These are phyloP conservation scores for Sclerotiophoma versabilis DNA, from an alignment of 2,329 filamentous ascomycete genomes.

Conservation along the genomic window DNA sequence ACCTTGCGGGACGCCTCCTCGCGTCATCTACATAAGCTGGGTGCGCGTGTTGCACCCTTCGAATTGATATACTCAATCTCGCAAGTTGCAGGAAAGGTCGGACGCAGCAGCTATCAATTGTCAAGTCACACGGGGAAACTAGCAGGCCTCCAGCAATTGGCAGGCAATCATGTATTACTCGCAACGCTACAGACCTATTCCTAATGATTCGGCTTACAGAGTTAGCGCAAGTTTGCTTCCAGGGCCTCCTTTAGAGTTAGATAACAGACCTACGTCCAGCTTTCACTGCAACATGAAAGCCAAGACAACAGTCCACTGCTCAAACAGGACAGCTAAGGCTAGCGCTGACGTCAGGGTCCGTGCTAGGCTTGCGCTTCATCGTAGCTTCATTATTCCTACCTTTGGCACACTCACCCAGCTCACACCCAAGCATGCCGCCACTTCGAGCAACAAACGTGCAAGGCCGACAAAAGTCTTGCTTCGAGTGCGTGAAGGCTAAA, in stretches of 20 bases:
- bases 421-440: conserved; percentile 52
- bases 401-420: neutral
- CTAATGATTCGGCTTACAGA: no score
- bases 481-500: conserved; percentile 64
- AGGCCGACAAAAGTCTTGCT: conserved; percentile 61
- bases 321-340: neutral
- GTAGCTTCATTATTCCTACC: neutral
- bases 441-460: conserved; percentile 35
- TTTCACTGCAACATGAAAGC: no score
- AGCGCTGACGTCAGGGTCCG: conserved; percentile 8
- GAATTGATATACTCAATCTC: no score
- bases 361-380: neutral
- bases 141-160: no score
- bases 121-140: no score
- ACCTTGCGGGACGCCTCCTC: neutral
- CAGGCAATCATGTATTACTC: no score
- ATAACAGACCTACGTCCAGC: no score
- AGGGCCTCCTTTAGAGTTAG: no score
- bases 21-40: neutral
- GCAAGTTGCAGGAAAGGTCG: no score
- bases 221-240: no score
- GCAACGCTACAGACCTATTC: no score
- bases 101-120: no score
- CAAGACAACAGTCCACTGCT: neutral
- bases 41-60: neutral